A percentile compares a stretch with the other conserved stretches of the same genome.
Evolutionary conservation across 768 basidiomycete genomes (phyloP).

Genomic region (Phylloporus arenicola): DNA sequence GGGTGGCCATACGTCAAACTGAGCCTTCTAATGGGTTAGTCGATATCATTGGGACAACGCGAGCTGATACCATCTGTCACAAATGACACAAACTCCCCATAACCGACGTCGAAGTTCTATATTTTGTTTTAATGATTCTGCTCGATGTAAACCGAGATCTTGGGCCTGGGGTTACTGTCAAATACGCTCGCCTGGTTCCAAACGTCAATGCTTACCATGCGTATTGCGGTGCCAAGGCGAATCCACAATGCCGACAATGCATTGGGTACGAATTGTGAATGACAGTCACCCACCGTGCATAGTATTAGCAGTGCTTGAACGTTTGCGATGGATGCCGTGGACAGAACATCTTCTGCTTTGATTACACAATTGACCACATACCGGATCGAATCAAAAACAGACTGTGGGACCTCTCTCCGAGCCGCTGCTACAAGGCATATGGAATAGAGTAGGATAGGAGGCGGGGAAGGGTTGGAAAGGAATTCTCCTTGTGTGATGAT

Average conservation of each 20-base stretch:
- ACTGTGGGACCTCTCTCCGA: conserved; percentile 74
- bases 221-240: conserved; percentile 80
- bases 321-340: conserved; percentile 78
- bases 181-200: conserved; percentile 4
- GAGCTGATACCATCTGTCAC: conserved; percentile 76
- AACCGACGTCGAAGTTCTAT: conserved; percentile 85
- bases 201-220: conserved; percentile 63
- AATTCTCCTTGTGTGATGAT: conserved; percentile 88
- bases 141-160: conserved; percentile 91
- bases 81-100: conserved; percentile 93
- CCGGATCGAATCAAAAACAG: conserved; percentile 86
- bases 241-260: conserved; percentile 85
- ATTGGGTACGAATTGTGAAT: conserved; percentile 83
- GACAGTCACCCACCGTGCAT: conserved; percentile 84
- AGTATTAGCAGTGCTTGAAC: conserved; percentile 84
- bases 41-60: not conserved
- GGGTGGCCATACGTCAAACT: conserved; percentile 90
- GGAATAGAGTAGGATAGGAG: conserved; percentile 83
- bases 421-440: conserved; percentile 92
- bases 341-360: conserved; percentile 86
- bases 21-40: conserved; percentile 45
- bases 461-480: conserved; percentile 62
- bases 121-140: conserved; percentile 77
- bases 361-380: conserved; percentile 82
- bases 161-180: conserved; percentile 61